Evolutionary conservation across 495 filamentous ascomycete genomes (phyloP).

Genomic region (Halenospora varia): DNA sequence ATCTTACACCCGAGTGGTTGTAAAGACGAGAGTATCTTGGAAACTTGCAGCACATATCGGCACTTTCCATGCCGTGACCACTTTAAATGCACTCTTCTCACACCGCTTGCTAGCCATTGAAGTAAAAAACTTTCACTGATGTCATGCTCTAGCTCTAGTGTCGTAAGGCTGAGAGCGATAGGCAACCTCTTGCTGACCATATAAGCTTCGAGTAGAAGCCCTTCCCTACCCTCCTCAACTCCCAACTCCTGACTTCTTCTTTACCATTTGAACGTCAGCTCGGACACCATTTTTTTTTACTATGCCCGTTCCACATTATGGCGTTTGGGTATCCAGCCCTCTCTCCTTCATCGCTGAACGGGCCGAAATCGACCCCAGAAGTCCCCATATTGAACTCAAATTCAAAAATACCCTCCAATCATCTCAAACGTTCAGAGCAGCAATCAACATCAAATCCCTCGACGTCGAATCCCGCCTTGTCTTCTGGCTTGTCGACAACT

Average conservation of each 20-base stretch:
- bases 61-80: not conserved
- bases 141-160: not conserved
- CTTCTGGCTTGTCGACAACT: slow-evolving; percentile 27
- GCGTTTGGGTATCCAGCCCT: slow-evolving; percentile 25
- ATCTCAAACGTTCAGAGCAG: slow-evolving; percentile 17
- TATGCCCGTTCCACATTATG: slow-evolving; percentile 9
- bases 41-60: not conserved
- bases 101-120: not conserved
- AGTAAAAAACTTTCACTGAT: not conserved
- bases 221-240: not conserved
- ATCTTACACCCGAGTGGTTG: not conserved
- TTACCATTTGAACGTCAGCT: not conserved
- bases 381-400: slow-evolving; percentile 21
- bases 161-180: not conserved
- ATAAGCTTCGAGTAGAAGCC: not conserved
- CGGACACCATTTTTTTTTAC: not conserved
- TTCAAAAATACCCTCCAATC: slow-evolving; percentile 12
- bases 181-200: not conserved
- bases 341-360: slow-evolving; percentile 8
- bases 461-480: slow-evolving; percentile 25
- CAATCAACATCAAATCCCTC: slow-evolving; percentile 32
- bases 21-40: not conserved
- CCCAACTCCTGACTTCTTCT: no score
- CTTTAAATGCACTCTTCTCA: not conserved
- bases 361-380: slow-evolving; percentile 2